A percentile compares a stretch with the other conserved stretches of the same genome.
Conservation (phyloP, 768 basidiomycete species). For the Russula abietina region DNA sequence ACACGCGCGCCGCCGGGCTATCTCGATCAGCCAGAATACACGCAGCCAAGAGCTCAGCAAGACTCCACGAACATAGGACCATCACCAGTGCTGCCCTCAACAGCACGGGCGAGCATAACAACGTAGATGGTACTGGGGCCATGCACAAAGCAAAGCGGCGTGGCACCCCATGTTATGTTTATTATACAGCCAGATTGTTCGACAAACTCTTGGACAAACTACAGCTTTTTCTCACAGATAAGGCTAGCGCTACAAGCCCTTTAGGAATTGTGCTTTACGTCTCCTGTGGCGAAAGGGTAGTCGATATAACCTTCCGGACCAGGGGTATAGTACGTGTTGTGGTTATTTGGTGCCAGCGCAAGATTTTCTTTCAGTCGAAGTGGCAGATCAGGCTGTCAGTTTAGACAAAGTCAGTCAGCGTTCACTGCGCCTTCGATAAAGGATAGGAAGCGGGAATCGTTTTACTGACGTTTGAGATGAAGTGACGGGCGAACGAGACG, state of each 20-base stretch:
- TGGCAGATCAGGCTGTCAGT: conserved; percentile 24
- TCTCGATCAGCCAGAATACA: no score
- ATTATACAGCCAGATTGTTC: no score
- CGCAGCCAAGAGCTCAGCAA: no score
- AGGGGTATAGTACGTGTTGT: neutral
- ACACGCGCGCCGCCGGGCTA: no score
- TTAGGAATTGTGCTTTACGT: neutral
- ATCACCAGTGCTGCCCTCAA: no score
- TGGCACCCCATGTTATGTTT: no score
- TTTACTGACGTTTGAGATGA: conserved; percentile 17
- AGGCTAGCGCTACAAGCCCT: neutral
- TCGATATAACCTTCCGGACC: conserved; percentile 23
- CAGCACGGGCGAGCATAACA: no score
- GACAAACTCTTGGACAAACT: neutral
- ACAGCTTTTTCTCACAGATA: neutral
- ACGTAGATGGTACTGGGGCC: no score
- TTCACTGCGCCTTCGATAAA: neutral
- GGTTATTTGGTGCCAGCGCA: neutral
- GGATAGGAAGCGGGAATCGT: neutral
- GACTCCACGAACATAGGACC: no score
- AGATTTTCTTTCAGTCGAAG: conserved; percentile 12
- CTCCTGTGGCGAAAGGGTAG: conserved; percentile 20
- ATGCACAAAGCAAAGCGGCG: no score
- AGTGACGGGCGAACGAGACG: conserved; percentile 15
- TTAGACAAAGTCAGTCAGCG: neutral